Conservation (phyloP, 2,329 filamentous ascomycete species). For the Lomentospora prolificans region DNA sequence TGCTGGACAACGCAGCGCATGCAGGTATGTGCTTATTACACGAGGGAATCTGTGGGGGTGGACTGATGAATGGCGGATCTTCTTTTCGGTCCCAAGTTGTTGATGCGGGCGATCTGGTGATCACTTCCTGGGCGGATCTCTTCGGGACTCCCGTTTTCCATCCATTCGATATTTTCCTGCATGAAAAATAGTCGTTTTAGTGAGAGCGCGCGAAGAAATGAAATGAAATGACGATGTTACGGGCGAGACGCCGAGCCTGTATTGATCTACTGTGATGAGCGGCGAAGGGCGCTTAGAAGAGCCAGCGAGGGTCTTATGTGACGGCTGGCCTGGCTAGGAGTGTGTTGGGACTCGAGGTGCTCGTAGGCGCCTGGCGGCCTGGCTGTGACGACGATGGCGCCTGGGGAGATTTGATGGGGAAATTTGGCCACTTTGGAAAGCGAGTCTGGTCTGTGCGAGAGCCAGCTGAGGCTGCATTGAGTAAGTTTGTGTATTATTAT, state of each 20-base stretch:
- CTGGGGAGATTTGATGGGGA: neutral
- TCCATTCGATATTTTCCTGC: too few relatives aligned
- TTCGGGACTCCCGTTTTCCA: neutral
- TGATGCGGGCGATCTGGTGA: neutral
- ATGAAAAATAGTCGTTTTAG: too few relatives aligned
- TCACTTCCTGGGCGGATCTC: neutral
- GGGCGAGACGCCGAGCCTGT: neutral
- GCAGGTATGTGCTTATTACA: neutral
- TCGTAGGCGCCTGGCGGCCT: neutral
- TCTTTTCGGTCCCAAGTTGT: neutral
- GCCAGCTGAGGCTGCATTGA: too few relatives aligned
- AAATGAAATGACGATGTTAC: neutral
- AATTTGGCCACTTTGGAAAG: neutral
- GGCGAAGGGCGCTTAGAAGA: neutral
- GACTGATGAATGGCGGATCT: neutral
- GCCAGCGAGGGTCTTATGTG: too few relatives aligned
- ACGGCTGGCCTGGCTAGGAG: neutral
- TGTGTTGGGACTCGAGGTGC: neutral
- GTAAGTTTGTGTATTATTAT: too few relatives aligned
- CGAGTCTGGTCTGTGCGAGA: too few relatives aligned
- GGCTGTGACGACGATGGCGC: neutral
- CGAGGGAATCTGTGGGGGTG: neutral
- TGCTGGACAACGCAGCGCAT: neutral
- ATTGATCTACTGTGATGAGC: neutral
- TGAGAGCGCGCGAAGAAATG: neutral